Evolutionary conservation across 305 asterid genomes (phyloP).

Genomic region (Fraxinus platypoda): DNA sequence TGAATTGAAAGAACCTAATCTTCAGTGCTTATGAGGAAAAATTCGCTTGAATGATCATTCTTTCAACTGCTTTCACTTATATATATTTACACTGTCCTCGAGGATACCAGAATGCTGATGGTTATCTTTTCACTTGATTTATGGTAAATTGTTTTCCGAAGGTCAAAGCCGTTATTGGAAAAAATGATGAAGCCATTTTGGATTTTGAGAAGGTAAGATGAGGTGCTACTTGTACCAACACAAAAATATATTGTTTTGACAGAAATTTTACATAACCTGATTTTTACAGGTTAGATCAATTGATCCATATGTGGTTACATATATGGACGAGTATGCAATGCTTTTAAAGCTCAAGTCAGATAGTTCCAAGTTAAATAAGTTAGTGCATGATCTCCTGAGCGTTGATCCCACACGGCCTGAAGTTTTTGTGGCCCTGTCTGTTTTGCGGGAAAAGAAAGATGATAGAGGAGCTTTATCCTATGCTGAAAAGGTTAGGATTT

Average conservation of each 20-base stretch:
- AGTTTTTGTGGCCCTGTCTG: conserved; percentile 90
- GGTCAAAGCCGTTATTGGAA: conserved; percentile 89
- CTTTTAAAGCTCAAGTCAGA: conserved; percentile 87
- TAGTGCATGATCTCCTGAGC: conserved; percentile 78
- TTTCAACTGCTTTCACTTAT: background rate
- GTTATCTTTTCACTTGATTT: conserved; percentile 4
- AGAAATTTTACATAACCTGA: conserved; percentile 19
- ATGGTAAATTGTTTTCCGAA: conserved; percentile 28
- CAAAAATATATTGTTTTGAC: conserved; percentile 2
- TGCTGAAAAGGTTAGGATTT: conserved; percentile 74
- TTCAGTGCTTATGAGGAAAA: conserved; percentile 4
- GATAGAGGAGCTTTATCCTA: conserved; percentile 81
- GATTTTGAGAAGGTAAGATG: conserved; percentile 74
- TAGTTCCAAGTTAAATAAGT: conserved; percentile 65
- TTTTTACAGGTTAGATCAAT: conserved; percentile 73
- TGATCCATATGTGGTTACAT: conserved; percentile 78
- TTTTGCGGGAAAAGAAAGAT: conserved; percentile 91
- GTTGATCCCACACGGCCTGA: conserved; percentile 90
- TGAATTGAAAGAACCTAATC: conserved; percentile 9
- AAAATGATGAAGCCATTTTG: conserved; percentile 85
- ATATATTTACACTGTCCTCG: conserved; percentile 10
- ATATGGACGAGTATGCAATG: conserved; percentile 99
- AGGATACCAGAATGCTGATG: conserved; percentile 13
- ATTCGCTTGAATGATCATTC: background rate
- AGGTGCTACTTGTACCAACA: conserved; percentile 19